phyloP scores from a whole-genome alignment of 768 basidiomycete species.

The Phylloporus arenicola region DNA sequence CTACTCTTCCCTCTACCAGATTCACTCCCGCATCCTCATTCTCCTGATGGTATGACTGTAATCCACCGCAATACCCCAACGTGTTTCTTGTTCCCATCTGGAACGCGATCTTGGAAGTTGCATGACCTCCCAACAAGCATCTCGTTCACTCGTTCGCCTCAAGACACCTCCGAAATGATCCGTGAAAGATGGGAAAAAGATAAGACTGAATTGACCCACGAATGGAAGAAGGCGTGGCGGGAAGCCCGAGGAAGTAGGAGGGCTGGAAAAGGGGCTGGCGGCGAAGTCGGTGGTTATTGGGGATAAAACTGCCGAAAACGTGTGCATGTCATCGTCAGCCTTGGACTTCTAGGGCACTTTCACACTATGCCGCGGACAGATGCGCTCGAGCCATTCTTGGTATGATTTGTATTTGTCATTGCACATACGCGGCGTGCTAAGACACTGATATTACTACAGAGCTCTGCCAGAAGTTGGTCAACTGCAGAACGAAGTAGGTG shows the following conservation, averaged over 20 bases:
- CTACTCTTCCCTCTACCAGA: slow-evolving; percentile 52
- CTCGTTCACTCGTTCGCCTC: slow-evolving; percentile 16
- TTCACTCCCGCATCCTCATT: slow-evolving; percentile 17
- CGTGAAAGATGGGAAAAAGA: slow-evolving; percentile 64
- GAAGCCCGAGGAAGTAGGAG: slow-evolving; percentile 67
- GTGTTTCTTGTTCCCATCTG: slow-evolving; percentile 29
- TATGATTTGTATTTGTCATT: not conserved
- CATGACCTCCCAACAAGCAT: slow-evolving; percentile 31
- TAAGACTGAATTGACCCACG: slow-evolving; percentile 61
- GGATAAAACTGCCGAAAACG: not conserved
- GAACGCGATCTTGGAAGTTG: slow-evolving; percentile 43
- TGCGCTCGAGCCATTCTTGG: not conserved
- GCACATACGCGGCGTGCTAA: not conserved
- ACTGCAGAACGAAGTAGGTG: not conserved
- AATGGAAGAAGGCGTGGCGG: slow-evolving; percentile 72
- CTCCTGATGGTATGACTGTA: slow-evolving; percentile 6
- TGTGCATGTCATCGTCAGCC: not conserved
- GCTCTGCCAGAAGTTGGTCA: not conserved
- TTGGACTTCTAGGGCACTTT: not conserved
- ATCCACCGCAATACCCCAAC: slow-evolving; percentile 12
- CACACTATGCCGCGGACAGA: not conserved
- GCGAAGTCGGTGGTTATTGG: slow-evolving; percentile 19
- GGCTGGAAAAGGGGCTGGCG: slow-evolving; percentile 44
- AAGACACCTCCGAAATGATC: slow-evolving; percentile 42
- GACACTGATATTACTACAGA: not conserved